phyloP scores from a whole-genome alignment of 176 grass and related monocot genomes.

The Oryza glaberrima region DNA sequence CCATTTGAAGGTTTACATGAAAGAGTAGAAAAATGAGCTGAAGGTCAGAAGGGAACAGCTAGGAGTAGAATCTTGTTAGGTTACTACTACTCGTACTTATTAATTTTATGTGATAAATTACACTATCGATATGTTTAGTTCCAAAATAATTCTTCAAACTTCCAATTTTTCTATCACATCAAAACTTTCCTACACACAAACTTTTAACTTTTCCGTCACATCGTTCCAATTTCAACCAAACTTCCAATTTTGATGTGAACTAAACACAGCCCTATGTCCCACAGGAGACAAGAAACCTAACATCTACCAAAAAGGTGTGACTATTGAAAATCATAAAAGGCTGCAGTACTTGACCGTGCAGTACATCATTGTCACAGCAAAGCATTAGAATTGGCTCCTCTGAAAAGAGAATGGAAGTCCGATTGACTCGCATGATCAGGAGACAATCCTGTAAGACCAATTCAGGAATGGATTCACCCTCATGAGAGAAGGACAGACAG shows the following conservation, averaged over 20 bases:
- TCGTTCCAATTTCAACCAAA: no score
- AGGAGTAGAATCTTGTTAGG: background rate
- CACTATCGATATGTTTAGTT: no score
- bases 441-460: slow-evolving; percentile 67
- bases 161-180: no score
- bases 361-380: slow-evolving; percentile 57
- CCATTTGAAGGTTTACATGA: background rate
- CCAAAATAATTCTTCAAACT: no score
- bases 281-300: background rate
- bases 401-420: background rate
- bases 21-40: background rate
- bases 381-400: background rate
- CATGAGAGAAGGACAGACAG: slow-evolving; percentile 72
- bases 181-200: no score
- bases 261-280: background rate
- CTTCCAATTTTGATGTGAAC: no score
- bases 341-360: slow-evolving; percentile 67
- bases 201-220: no score
- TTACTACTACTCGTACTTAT: background rate
- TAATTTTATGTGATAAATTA: background rate
- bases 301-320: background rate
- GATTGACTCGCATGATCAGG: background rate
- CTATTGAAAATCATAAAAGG: slow-evolving; percentile 52
- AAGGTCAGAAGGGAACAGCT: background rate
- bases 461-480: slow-evolving; percentile 79